These are phyloP conservation scores for Candida pseudoviswanathii DNA, from an alignment of 1,139 yeast genomes.

Conservation along the genomic window DNA sequence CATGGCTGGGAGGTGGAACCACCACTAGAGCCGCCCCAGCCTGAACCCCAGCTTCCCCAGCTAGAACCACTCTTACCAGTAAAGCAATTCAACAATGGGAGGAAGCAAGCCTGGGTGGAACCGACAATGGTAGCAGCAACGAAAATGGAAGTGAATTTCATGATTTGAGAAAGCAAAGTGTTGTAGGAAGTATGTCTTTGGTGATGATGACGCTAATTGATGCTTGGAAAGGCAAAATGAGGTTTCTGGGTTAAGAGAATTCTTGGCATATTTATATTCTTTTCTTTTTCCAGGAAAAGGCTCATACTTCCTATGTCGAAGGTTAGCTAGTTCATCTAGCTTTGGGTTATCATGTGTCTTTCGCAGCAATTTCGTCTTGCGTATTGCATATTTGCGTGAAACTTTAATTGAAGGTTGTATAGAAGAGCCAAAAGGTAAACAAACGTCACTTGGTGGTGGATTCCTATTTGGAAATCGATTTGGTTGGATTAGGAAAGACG, in stretches of 20 bases:
- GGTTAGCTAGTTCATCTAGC: too few relatives aligned
- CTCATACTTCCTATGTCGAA: too few relatives aligned
- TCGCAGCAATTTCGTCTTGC: neutral
- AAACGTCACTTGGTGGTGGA: neutral
- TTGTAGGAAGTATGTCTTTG: neutral
- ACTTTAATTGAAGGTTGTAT: neutral
- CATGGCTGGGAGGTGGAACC: slow-evolving; percentile 1
- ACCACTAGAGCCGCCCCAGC: neutral
- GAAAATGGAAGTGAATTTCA: slow-evolving; percentile 3
- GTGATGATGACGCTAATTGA: neutral
- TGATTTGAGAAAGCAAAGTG: neutral
- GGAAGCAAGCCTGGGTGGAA: slow-evolving; percentile 2
- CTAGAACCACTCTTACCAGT: neutral
- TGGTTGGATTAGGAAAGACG: neutral
- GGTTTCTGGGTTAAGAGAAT: neutral
- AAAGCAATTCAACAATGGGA: neutral
- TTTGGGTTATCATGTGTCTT: neutral
- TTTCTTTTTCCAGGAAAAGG: neutral
- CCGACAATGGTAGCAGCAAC: slow-evolving; percentile 1
- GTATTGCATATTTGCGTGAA: neutral
- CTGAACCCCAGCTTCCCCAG: neutral
- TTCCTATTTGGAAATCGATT: neutral
- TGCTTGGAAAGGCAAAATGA: neutral
- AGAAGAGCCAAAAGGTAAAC: neutral
- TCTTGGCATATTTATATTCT: slow-evolving; percentile 1